Percentiles rank a stretch among this genome's conserved stretches.
Conservation (phyloP, 2,329 filamentous ascomycete species). For the Dryadomyces quercivorus region DNA sequence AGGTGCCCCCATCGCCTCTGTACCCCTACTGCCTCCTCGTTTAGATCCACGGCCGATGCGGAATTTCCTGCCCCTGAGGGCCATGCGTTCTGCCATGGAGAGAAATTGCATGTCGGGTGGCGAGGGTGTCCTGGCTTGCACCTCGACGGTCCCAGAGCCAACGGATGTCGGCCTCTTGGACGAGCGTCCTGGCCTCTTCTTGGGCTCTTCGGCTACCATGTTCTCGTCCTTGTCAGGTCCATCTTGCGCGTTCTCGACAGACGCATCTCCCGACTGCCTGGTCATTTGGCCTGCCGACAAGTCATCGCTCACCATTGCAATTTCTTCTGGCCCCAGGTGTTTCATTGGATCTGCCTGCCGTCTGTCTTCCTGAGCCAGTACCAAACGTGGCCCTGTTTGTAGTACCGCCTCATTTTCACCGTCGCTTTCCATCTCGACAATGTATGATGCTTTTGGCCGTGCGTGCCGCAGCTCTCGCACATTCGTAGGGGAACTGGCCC, state of each 20-base stretch:
- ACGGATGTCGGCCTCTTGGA: constrained; percentile 11
- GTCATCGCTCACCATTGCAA: too few species aligned
- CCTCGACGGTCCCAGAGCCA: too few species aligned
- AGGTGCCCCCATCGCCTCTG: not conserved
- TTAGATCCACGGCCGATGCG: constrained; percentile 25
- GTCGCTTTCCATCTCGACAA: constrained; percentile 5
- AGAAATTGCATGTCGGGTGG: constrained; percentile 23
- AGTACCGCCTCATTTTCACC: constrained; percentile 1
- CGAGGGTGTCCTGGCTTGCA: too few species aligned
- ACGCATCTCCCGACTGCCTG: too few species aligned
- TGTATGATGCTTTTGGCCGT: constrained; percentile 7
- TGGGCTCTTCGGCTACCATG: constrained; percentile 1
- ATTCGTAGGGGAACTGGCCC: not conserved
- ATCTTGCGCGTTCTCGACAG: not conserved
- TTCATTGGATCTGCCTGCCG: not conserved
- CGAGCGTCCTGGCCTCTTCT: constrained; percentile 23
- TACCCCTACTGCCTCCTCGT: not conserved
- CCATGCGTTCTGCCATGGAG: constrained; percentile 47
- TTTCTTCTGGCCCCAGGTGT: not conserved
- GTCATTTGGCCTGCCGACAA: too few species aligned
- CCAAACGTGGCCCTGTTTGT: not conserved
- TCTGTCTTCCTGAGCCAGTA: not conserved
- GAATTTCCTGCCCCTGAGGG: constrained; percentile 38
- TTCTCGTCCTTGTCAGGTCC: not conserved
- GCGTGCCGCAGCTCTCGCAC: constrained; percentile 10